phyloP scores from a whole-genome alignment of 305 asterid genomes.

The Fraxinus xanthoxyloides region DNA sequence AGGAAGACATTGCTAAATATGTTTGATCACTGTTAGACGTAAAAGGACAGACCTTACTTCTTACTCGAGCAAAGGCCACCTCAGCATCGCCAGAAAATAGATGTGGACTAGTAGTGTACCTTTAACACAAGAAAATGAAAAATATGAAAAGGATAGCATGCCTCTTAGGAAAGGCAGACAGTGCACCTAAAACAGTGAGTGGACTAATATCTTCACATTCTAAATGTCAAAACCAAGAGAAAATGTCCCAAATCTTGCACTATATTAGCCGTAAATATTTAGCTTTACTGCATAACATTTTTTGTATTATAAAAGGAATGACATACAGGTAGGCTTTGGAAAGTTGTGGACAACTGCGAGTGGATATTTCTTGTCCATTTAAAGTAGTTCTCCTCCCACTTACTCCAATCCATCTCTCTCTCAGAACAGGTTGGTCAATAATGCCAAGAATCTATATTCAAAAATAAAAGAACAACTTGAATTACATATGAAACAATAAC shows the following conservation, averaged over 20 bases:
- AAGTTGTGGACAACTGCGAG: slow-evolving; percentile 73
- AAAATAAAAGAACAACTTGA: neutral
- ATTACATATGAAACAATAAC: neutral
- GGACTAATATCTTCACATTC: neutral
- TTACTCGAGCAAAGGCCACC: slow-evolving; percentile 80
- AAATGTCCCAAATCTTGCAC: neutral
- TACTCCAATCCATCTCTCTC: slow-evolving; percentile 93
- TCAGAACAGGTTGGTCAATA: slow-evolving; percentile 86
- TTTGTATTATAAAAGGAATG: slow-evolving; percentile 1
- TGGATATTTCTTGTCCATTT: slow-evolving; percentile 71
- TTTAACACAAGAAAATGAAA: slow-evolving; percentile 28
- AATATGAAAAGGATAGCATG: neutral
- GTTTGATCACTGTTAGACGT: slow-evolving; percentile 19
- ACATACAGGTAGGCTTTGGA: slow-evolving; percentile 86
- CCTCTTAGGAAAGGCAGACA: neutral
- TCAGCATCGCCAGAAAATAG: slow-evolving; percentile 79
- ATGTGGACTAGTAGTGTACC: slow-evolving; percentile 99
- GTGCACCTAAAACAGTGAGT: neutral
- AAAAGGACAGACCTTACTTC: slow-evolving; percentile 57
- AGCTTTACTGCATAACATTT: neutral
- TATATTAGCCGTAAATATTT: neutral
- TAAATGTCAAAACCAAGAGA: neutral
- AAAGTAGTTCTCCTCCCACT: slow-evolving; percentile 68
- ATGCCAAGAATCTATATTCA: slow-evolving; percentile 78
- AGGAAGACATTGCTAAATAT: neutral